Percentiles rank a stretch among this genome's conserved stretches.
Conservation (phyloP, 2,329 filamentous ascomycete genomes). For the Penicillium sp. region DNA sequence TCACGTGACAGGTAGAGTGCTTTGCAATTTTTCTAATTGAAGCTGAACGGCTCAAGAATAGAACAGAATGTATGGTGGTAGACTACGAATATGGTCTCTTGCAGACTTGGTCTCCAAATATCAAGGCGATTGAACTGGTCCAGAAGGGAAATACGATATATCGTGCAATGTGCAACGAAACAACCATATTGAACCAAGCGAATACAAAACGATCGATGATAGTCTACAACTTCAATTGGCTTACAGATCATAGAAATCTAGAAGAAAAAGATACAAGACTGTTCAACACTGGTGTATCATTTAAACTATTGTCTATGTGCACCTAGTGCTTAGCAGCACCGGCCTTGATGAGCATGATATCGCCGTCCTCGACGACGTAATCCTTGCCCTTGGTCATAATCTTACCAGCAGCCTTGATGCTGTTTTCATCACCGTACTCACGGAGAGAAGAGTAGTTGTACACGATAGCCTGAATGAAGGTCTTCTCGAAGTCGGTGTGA, state of each 20-base stretch:
- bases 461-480: conserved; percentile 93
- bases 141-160: neutral
- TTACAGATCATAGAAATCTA: neutral
- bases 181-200: too few relatives aligned
- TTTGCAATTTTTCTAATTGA: conserved; percentile 10
- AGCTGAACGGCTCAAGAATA: neutral
- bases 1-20: neutral
- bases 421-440: conserved; percentile 83
- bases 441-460: conserved; percentile 82
- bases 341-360: conserved; percentile 78
- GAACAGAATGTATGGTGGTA: neutral
- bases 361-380: conserved; percentile 60
- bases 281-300: conserved; percentile 12
- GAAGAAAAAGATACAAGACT: neutral
- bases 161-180: neutral
- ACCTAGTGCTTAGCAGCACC: conserved; percentile 48
- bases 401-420: conserved; percentile 92
- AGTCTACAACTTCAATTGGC: neutral
- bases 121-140: neutral
- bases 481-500: conserved; percentile 98
- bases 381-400: conserved; percentile 99
- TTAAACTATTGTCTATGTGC: conserved; percentile 13
- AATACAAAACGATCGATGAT: neutral
- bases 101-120: neutral
- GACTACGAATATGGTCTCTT: neutral